phyloP scores from a whole-genome alignment of 495 filamentous ascomycete species.

The Hypoxylon fragiforme region DNA sequence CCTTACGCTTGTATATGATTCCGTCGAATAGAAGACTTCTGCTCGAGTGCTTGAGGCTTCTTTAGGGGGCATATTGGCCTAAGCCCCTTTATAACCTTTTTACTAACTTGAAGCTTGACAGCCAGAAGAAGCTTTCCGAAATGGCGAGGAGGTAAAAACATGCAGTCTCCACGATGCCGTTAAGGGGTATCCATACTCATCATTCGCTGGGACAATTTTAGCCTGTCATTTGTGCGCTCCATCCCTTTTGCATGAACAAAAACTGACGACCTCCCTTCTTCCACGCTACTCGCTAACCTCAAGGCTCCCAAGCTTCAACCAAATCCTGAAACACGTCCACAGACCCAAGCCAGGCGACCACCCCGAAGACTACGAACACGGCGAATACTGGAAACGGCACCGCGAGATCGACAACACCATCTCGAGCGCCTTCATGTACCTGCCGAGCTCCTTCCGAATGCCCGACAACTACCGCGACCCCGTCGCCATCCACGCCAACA shows the following conservation, averaged over 20 bases:
- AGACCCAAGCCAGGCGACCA: constrained; percentile 43
- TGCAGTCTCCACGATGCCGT: constrained; percentile 42
- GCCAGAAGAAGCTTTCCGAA: constrained; percentile 47
- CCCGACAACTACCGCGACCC: constrained; percentile 42
- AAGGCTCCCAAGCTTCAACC: constrained; percentile 34
- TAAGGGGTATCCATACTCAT: constrained; percentile 42
- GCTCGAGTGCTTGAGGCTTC: background rate
- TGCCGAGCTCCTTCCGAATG: constrained; percentile 47
- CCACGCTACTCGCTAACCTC: constrained; percentile 15
- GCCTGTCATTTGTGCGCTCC: constrained; percentile 40
- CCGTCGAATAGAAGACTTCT: background rate
- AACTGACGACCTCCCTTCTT: background rate
- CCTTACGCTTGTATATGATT: background rate
- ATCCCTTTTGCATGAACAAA: background rate
- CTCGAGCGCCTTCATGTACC: constrained; percentile 50
- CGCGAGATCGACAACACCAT: constrained; percentile 51
- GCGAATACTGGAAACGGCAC: constrained; percentile 51
- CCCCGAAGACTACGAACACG: constrained; percentile 44
- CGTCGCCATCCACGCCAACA: constrained; percentile 46
- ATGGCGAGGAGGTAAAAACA: constrained; percentile 39
- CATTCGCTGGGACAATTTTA: constrained; percentile 44
- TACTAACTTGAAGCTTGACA: constrained; percentile 18
- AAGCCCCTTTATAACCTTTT: too few species aligned
- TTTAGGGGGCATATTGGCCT: too few species aligned
- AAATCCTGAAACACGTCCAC: constrained; percentile 48